Evolutionary conservation across 768 basidiomycete species (phyloP), one percentile per base, ranked within the genome.

Genomic region (Kwoniella dejecticola): DNA sequence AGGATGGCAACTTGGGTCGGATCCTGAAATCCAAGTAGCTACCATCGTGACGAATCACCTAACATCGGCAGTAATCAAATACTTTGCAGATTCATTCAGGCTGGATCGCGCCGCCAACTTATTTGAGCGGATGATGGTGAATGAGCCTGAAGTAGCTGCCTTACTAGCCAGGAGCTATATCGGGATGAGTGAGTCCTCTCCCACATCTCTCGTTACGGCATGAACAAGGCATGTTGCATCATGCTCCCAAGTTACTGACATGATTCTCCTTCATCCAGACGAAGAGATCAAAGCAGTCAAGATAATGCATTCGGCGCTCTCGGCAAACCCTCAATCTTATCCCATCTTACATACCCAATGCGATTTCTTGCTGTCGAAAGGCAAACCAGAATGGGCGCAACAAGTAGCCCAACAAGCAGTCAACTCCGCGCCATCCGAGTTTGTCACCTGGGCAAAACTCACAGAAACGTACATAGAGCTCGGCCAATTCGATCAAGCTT

Each of bases 1-100:
- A 94, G 93, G 95, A 31, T 98, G 96, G 96, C 94, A 96, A 75
- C 89, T 98, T 7, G 96, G 95, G 2, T 96, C 93, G 0, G 96
- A 98, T 66, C 96, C 96, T 0, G 96, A 99, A 79, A 95, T 98
- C 23, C 96, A 99, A 76, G 95, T 99, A 13, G 96, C 96, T 1
- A 95, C 93, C 2, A 83, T 92, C 27, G 91, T 96, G 4, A 94
- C 93, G 23, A 99, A 99, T 76, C 96, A 98, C 76, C 84, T 99
- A 23, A 94, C 92, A 0, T 88, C 92, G 11, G 95, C 90, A 0
- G 85, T 98, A 68, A 85, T 97, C 83, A 98, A 98, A 76, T 97
- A 98, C 79, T 98, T 99, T 70, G 90, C 93, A 2, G 90, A 93
- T 72, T 88, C 90, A 54, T 93, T 88, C 54, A 83, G 95, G 57